Conservation (phyloP, 2,329 filamentous ascomycete genomes). For the Aspergillaceae sp. region DNA sequence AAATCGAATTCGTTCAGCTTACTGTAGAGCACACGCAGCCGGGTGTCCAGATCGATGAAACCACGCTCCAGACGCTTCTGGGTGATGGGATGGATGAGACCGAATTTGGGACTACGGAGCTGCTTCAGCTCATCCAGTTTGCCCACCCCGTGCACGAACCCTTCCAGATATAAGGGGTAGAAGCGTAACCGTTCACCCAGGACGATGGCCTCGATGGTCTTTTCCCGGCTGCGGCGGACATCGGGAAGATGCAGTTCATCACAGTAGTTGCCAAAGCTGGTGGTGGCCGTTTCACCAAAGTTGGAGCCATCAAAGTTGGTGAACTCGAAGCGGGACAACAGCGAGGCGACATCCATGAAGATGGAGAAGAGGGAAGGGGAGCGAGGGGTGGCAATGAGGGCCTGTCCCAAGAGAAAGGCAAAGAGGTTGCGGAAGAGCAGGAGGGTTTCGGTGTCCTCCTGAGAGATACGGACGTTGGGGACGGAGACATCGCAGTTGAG, state of each 20-base stretch:
- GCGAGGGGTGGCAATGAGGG: constrained; percentile 50
- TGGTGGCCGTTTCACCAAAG: constrained; percentile 52
- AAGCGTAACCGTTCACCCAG: constrained; percentile 81
- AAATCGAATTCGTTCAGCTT: constrained; percentile 87
- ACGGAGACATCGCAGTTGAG: constrained; percentile 43
- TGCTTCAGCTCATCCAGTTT: constrained; percentile 68
- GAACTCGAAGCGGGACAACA: constrained; percentile 52
- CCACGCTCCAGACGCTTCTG: constrained; percentile 74
- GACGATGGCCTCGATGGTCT: constrained; percentile 82
- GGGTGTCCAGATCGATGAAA: constrained; percentile 66
- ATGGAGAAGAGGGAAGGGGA: constrained; percentile 50
- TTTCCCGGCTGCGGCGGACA: constrained; percentile 71
- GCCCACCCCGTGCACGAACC: constrained; percentile 82
- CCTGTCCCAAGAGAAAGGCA: constrained; percentile 55
- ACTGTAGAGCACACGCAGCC: constrained; percentile 60
- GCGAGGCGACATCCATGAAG: constrained; percentile 52
- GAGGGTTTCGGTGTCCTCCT: constrained; percentile 48
- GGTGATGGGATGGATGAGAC: constrained; percentile 61
- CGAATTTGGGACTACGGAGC: constrained; percentile 60
- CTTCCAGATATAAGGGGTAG: constrained; percentile 75
- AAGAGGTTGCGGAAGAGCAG: constrained; percentile 56
- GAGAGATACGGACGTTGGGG: constrained; percentile 24
- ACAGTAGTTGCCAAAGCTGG: constrained; percentile 52
- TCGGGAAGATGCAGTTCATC: constrained; percentile 71
- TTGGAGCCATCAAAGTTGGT: constrained; percentile 55